Conservation (phyloP, 306 rosid genomes). For the Malus asiatica region DNA sequence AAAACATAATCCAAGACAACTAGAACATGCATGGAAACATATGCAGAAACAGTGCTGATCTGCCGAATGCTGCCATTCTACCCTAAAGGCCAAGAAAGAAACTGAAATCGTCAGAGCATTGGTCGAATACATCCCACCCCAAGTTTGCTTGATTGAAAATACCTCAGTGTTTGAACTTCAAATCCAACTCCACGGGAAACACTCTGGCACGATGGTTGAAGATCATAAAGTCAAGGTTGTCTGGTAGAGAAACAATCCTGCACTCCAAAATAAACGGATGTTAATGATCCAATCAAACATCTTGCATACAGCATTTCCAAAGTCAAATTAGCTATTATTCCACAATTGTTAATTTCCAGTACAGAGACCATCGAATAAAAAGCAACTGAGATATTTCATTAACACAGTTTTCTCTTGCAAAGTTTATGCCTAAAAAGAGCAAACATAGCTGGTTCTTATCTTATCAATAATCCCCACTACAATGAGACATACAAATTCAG, state of each 20-base stretch:
- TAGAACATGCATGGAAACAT: not conserved
- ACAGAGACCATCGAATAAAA: not conserved
- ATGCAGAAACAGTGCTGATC: not conserved
- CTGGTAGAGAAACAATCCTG: constrained; percentile 77
- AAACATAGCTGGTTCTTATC: not conserved
- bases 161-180: constrained; percentile 49
- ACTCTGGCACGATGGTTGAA: constrained; percentile 83
- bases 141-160: not conserved
- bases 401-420: not conserved
- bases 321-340: not conserved
- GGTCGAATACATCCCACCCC: not conserved
- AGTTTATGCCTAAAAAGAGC: not conserved
- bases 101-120: not conserved
- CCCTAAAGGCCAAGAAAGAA: not conserved
- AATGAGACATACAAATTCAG: not conserved
- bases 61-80: not conserved
- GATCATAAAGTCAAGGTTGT: constrained; percentile 71
- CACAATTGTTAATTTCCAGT: constrained; percentile 3
- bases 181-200: constrained; percentile 37
- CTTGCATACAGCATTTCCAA: not conserved
- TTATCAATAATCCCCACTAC: not conserved
- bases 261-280: constrained; percentile 17
- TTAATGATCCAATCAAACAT: constrained; percentile 8
- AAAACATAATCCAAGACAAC: constrained; percentile 7
- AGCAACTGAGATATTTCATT: constrained; percentile 1